Conservation (phyloP, 805 yeast species). For the Priceomyces castillae region DNA sequence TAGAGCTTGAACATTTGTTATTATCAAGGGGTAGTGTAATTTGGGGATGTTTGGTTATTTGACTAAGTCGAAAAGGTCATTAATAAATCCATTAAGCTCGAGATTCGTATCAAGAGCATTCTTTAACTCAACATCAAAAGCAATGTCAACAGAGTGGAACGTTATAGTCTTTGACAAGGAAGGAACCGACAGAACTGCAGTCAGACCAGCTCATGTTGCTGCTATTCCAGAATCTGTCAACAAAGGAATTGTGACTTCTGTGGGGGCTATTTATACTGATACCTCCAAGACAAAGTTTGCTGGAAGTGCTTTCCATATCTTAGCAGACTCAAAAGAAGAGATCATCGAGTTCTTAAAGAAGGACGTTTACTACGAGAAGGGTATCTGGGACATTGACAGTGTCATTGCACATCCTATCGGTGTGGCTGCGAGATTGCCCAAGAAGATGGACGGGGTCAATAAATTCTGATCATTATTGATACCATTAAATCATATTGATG, state of each 20-base stretch:
- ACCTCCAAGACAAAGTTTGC: constrained; percentile 51
- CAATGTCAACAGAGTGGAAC: constrained; percentile 52
- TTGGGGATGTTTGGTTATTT: not conserved
- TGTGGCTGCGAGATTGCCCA: constrained; percentile 34
- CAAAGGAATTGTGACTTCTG: constrained; percentile 38
- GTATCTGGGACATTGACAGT: constrained; percentile 73
- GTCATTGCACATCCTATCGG: constrained; percentile 56
- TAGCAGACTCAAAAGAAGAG: constrained; percentile 65
- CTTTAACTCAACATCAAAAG: not conserved
- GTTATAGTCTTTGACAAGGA: constrained; percentile 72
- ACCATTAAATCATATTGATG: no score
- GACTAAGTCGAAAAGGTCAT: not conserved
- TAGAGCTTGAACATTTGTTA: not conserved
- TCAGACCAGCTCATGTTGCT: constrained; percentile 49
- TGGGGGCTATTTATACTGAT: constrained; percentile 44
- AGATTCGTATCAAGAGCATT: not conserved
- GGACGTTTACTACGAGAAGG: constrained; percentile 62
- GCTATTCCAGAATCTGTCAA: constrained; percentile 31
- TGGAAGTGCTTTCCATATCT: constrained; percentile 63
- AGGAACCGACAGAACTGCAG: constrained; percentile 51
- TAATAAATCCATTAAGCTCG: not conserved
- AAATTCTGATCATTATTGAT: constrained; percentile 3
- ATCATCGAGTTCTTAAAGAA: constrained; percentile 59
- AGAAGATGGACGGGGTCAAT: constrained; percentile 31
- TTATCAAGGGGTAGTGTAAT: not conserved